Evolutionary conservation across 805 yeast genomes (phyloP), one percentile per base, ranked within the genome.

Genomic region (Candida hispaniensis): DNA sequence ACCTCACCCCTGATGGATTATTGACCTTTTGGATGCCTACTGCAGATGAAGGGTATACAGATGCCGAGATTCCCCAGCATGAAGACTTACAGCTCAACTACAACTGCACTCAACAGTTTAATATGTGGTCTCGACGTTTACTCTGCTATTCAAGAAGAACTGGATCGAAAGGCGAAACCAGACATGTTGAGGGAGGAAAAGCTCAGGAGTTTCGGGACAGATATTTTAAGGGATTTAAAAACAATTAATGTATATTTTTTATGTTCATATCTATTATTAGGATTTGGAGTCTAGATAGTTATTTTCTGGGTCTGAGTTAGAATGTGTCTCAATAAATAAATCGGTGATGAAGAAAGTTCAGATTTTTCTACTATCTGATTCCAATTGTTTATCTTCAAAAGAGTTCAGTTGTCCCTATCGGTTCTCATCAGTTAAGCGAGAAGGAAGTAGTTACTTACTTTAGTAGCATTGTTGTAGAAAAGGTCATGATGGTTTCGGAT

Each of bases 11-110:
- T 2, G 71, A 71, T 6, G 94, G 96, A 1, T 63, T 97, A 44
- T 63, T 91, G 20, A 81, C 91, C 16, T 86, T 85, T 55, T 91
- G 98, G 98, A 82, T 86, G 91, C 98, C 98, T 0, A 79, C 93
- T 1, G 93, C 95, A 1, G 85, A 86, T 52, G 93, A 81, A 48
- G 93, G 80, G 45, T 73, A 69, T 44, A 30, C 24, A 3, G 71
- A 66, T 39, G 72, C 79, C 28, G 62, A 67, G 35, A 73, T 86
- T 15, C 97, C 97, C 4, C 74, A 72, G 46, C 95, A 91, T 55
- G 65, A 71, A 42, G 71, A 69, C 26, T 55, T 91, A 40, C 79
- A 79, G 47, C 62, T 85, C 46, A 59, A 76, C 30, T 74, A 79
- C 45, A 73, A 75, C 41, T 65, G 93, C 42, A 88, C 78, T 23